These are phyloP conservation scores for Alectoria sarmentosa DNA, from an alignment of 495 filamentous ascomycete species.

Conservation along the genomic window DNA sequence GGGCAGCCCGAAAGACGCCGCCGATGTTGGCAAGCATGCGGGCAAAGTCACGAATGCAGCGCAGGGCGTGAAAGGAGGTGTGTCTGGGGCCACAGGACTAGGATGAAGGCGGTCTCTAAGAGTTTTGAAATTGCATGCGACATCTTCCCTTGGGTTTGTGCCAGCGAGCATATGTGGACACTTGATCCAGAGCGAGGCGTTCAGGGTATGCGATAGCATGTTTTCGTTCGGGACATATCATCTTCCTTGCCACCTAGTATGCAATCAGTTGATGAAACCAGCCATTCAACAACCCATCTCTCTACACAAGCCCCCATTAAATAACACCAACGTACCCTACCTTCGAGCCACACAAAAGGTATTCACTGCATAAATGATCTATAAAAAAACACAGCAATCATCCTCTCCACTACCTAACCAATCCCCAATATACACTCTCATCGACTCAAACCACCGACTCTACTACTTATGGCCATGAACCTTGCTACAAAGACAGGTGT, in stretches of 20 bases:
- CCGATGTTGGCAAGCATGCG: slow-evolving; percentile 29
- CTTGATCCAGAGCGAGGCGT: slow-evolving; percentile 8
- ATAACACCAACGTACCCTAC: background rate
- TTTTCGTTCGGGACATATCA: background rate
- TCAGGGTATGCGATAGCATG: slow-evolving; percentile 1
- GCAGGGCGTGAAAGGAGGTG: slow-evolving; percentile 14
- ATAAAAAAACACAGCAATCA: too few species aligned
- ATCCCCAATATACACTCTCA: too few species aligned
- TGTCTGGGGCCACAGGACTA: slow-evolving; percentile 1
- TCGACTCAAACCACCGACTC: too few species aligned
- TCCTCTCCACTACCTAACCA: too few species aligned
- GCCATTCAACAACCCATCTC: background rate
- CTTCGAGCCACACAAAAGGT: too few species aligned
- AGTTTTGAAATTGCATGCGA: background rate
- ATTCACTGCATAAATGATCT: too few species aligned
- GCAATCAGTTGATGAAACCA: background rate
- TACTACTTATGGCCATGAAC: too few species aligned
- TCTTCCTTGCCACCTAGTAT: background rate
- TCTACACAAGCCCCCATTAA: background rate
- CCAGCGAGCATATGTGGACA: background rate
- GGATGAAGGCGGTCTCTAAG: background rate
- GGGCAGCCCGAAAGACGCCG: slow-evolving; percentile 48
- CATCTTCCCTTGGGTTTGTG: background rate
- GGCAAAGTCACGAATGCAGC: slow-evolving; percentile 25
- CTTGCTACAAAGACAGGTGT: too few species aligned